Base-by-base conservation (phyloP, 495 filamentous ascomycete genomes). In the Penicillium canescens region DNA sequence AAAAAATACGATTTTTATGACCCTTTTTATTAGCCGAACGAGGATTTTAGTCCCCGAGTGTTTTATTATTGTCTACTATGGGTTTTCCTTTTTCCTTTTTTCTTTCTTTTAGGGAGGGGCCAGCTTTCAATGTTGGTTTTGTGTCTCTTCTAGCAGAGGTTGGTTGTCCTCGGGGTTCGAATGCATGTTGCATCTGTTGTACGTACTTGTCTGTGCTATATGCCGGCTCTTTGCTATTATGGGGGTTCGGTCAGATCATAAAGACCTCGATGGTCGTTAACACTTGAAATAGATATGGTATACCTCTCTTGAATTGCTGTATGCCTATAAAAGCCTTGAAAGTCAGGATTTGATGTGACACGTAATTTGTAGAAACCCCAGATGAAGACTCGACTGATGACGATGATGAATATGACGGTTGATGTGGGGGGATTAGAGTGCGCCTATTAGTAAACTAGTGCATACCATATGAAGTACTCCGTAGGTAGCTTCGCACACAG, bases 1-100 rank as follows among this genome's bases (percentile, higher is more conserved):
- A 44, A 56, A 66, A 66, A 63, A 61, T 61, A 67, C 61, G 64
- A 67, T 67, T 67, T 31, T 62, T 47, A 64, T 67, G 61, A 64
- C 57, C 57, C 37, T 54, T 61, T 43, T 54, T 54, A 54, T 51
- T 51, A 51, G 49, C 38, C 40, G 18, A 35, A 43, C 40, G 39
- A 51, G 40, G 55, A 54, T 33, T 38, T 34, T 44, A 28, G 39
- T 51, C 36, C 42, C 24, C 37, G 26, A 42, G 36, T 52, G 50
- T 28, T 52, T 54, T 49, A 47, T 52, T 50, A 45, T 49, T 57
- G 14, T 42, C 34, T 34, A 21, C 21, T 33, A 16, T 44, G 47
- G 46, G 44, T 46, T 28, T 39, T 3, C 35, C 20, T 43, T 24
- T 45, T 37, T 14, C 23, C n/a, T 49, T 28, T 34, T 24, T 36